Evolutionary conservation across 2,329 filamentous ascomycete genomes (phyloP).

Genomic region (Curvularia verruculosa): DNA sequence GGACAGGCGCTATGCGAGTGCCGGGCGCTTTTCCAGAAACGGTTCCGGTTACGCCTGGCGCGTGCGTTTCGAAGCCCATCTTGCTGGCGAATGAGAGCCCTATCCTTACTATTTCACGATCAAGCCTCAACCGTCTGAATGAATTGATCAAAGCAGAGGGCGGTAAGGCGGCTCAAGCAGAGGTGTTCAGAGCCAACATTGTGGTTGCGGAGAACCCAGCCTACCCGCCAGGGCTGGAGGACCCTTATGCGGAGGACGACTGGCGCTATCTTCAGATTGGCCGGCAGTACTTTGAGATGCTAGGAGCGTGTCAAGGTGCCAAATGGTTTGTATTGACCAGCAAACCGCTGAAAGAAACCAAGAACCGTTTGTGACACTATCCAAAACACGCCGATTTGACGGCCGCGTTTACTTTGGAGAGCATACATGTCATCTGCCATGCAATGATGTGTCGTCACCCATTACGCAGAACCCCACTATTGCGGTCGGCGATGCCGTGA

Average conservation of each 20-base stretch:
- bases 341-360: conserved; percentile 75
- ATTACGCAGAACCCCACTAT: conserved; percentile 47
- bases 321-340: conserved; percentile 96
- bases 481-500: conserved; percentile 46
- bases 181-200: conserved; percentile 89
- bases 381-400: conserved; percentile 81
- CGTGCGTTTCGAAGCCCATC: conserved; percentile 65
- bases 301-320: conserved; percentile 86
- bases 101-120: conserved; percentile 80
- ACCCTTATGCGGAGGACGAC: conserved; percentile 78
- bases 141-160: conserved; percentile 67
- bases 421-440: conserved; percentile 62
- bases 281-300: conserved; percentile 67
- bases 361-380: conserved; percentile 87
- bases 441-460: conserved; percentile 27
- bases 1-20: conserved; percentile 46
- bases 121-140: conserved; percentile 81
- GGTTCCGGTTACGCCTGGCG: conserved; percentile 54
- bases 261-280: conserved; percentile 76
- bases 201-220: conserved; percentile 64
- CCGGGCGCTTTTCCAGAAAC: conserved; percentile 61
- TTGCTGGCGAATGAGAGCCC: conserved; percentile 92
- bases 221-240: conserved; percentile 53
- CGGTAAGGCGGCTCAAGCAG: conserved; percentile 69
- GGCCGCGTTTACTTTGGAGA: conserved; percentile 90